Percentiles rank a stretch among this genome's conserved stretches.
phyloP scores from a whole-genome alignment of 140 eudicot genomes.

The Senecio squalidus region DNA sequence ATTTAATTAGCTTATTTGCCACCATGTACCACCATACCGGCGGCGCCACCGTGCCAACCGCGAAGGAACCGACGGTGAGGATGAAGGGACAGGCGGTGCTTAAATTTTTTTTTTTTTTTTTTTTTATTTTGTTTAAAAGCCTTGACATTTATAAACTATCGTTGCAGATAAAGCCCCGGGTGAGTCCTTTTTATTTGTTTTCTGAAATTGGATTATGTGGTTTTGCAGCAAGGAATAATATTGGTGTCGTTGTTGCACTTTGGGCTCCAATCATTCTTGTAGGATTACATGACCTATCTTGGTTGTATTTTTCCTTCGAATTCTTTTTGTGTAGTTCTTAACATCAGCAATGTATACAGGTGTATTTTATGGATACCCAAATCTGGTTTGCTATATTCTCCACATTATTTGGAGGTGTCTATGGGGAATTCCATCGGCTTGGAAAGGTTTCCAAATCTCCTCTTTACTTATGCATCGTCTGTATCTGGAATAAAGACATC shows the following conservation, averaged over 20 bases:
- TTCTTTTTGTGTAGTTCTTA: slow-evolving; percentile 30
- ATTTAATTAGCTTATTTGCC: too few species aligned
- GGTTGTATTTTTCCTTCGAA: not conserved
- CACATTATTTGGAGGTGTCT: too few species aligned
- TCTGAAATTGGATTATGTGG: slow-evolving; percentile 7
- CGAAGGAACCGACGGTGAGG: too few species aligned
- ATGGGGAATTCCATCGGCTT: slow-evolving; percentile 97
- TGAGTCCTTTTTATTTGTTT: slow-evolving; percentile 36
- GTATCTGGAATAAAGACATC: not conserved
- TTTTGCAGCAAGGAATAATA: slow-evolving; percentile 76
- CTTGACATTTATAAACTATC: slow-evolving; percentile 13
- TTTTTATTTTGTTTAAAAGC: too few species aligned
- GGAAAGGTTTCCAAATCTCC: slow-evolving; percentile 66
- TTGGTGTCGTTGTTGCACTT: slow-evolving; percentile 84
- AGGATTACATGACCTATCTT: slow-evolving; percentile 13
- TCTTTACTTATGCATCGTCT: not conserved
- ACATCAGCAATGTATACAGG: slow-evolving; percentile 7
- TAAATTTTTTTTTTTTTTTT: not conserved
- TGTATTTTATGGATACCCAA: too few species aligned
- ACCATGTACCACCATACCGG: too few species aligned
- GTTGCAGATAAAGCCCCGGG: slow-evolving; percentile 88
- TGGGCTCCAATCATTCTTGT: slow-evolving; percentile 97
- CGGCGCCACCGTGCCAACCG: too few species aligned
- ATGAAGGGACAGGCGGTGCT: too few species aligned
- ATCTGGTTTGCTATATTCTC: slow-evolving; percentile 99